A percentile compares a stretch with the other conserved stretches of the same genome.
phyloP scores from a whole-genome alignment of 108 stramenopile species.

The Fragilariopsis cylindrus region DNA sequence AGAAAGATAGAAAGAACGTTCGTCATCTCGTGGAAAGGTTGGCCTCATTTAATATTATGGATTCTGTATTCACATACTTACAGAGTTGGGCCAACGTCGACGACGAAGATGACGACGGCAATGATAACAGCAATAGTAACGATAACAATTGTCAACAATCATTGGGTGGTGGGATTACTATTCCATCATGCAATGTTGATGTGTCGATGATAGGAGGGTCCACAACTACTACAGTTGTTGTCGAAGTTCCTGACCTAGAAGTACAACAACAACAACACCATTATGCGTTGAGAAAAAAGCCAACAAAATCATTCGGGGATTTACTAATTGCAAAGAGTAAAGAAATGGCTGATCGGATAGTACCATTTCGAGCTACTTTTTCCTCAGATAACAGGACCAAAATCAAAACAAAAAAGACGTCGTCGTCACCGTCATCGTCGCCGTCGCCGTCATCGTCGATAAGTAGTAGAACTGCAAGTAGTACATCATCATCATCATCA shows the following conservation, averaged over 20 bases:
- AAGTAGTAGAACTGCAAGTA: background rate
- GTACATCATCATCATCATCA: background rate
- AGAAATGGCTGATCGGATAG: background rate
- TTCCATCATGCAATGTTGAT: background rate
- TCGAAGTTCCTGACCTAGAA: background rate
- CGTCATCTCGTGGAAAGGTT: too few relatives aligned
- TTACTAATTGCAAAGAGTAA: background rate
- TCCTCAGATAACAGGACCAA: background rate
- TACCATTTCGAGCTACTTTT: slow-evolving; percentile 12
- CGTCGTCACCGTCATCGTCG: background rate
- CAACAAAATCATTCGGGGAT: background rate
- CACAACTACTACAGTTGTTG: too few relatives aligned
- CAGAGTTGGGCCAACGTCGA: background rate
- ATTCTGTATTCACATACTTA: slow-evolving; percentile 3
- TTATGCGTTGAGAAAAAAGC: background rate
- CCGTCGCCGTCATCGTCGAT: background rate
- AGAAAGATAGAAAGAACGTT: too few relatives aligned
- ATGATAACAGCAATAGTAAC: background rate
- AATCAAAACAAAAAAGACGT: background rate
- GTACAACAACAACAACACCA: background rate
- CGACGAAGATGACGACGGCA: background rate
- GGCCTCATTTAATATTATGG: slow-evolving; percentile 7
- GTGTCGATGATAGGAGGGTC: background rate
- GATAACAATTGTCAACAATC: background rate
- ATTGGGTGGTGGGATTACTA: too few relatives aligned